A percentile compares a stretch with the other conserved stretches of the same genome.
phyloP scores from a whole-genome alignment of 768 basidiomycete species.

The Amanita rimosa region DNA sequence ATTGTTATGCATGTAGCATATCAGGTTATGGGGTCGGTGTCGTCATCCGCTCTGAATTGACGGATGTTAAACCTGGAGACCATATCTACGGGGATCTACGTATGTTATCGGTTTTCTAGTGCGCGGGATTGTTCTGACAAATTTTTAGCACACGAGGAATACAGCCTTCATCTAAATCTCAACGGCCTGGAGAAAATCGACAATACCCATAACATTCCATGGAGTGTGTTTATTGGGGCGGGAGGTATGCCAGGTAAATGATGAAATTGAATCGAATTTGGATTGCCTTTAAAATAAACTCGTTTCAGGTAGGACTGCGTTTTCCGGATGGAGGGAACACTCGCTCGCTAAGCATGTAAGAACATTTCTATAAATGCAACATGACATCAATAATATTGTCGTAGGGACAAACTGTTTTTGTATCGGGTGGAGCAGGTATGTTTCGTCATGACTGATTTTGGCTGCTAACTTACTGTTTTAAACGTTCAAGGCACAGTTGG shows the following conservation, averaged over 20 bases:
- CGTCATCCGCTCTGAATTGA: conserved; percentile 30
- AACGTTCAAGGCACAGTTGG: conserved; percentile 36
- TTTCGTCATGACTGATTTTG: neutral
- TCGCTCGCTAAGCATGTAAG: conserved; percentile 25
- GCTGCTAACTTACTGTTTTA: neutral
- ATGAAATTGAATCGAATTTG: no score
- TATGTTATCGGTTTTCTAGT: conserved; percentile 13
- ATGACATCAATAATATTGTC: neutral
- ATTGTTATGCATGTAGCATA: conserved; percentile 11
- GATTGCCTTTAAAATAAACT: neutral
- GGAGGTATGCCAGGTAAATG: conserved; percentile 40
- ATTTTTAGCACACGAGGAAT: conserved; percentile 29
- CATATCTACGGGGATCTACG: conserved; percentile 26
- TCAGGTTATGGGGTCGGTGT: conserved; percentile 27
- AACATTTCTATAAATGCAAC: neutral
- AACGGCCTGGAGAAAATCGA: conserved; percentile 14
- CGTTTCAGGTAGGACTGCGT: conserved; percentile 30
- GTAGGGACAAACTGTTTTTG: conserved; percentile 30
- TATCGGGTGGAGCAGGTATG: conserved; percentile 23
- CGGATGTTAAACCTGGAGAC: conserved; percentile 22
- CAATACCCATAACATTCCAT: conserved; percentile 28
- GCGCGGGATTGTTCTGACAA: no score
- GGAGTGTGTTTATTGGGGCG: conserved; percentile 30
- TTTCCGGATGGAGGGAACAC: conserved; percentile 28
- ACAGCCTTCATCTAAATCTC: conserved; percentile 15